Conservation (phyloP, 495 filamentous ascomycete genomes). For the Penicillium dipodomyicola region DNA sequence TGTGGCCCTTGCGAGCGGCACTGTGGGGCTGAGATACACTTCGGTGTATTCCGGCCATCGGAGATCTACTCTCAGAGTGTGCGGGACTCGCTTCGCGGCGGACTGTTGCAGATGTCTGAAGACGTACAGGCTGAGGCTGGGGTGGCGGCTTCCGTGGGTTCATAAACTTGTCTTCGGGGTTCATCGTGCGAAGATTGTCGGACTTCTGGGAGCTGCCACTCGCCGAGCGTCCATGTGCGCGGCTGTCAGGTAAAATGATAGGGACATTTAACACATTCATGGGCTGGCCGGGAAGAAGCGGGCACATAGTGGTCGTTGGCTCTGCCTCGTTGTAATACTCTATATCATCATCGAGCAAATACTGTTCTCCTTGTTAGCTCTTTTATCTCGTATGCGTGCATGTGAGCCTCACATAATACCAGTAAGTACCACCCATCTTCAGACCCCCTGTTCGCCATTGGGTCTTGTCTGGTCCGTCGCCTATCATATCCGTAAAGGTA, state of each 20-base stretch:
- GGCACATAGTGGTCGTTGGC: slow-evolving; percentile 74
- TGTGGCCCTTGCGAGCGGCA: slow-evolving; percentile 22
- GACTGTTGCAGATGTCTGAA: slow-evolving; percentile 57
- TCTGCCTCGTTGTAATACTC: slow-evolving; percentile 70
- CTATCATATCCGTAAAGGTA: slow-evolving; percentile 77
- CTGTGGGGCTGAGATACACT: slow-evolving; percentile 40
- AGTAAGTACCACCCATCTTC: slow-evolving; percentile 90
- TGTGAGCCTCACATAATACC: slow-evolving; percentile 74
- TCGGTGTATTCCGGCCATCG: slow-evolving; percentile 27
- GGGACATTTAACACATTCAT: slow-evolving; percentile 83
- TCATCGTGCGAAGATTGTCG: slow-evolving; percentile 64
- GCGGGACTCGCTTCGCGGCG: slow-evolving; percentile 36
- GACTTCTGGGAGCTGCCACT: slow-evolving; percentile 39
- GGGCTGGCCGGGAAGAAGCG: slow-evolving; percentile 79
- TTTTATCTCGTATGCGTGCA: neutral
- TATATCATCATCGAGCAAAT: slow-evolving; percentile 69
- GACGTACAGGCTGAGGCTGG: slow-evolving; percentile 46
- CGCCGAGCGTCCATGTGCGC: slow-evolving; percentile 35
- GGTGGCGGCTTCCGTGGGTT: slow-evolving; percentile 64
- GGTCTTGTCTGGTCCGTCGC: slow-evolving; percentile 65
- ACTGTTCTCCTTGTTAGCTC: slow-evolving; percentile 49
- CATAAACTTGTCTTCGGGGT: slow-evolving; percentile 72
- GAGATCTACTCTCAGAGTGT: slow-evolving; percentile 30
- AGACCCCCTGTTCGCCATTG: slow-evolving; percentile 71
- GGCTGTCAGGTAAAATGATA: slow-evolving; percentile 55